These are phyloP conservation scores for Medicago ruthenica DNA, from an alignment of 306 rosid species.

Conservation along the genomic window DNA sequence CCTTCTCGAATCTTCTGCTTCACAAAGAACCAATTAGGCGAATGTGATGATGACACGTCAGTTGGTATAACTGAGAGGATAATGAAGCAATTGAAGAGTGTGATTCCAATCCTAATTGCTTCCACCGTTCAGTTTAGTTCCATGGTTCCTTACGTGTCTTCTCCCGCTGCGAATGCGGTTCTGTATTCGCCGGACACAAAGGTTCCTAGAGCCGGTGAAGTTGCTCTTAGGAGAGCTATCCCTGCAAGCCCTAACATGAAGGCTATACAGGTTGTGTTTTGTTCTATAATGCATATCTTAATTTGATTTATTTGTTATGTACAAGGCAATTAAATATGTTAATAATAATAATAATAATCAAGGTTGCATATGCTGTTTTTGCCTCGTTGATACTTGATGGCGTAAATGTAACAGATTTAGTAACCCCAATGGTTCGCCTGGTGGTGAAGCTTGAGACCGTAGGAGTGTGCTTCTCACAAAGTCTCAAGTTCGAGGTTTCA, in stretches of 20 bases:
- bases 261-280: slow-evolving; percentile 64
- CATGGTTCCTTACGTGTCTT: slow-evolving; percentile 47
- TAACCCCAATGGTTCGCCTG: background rate
- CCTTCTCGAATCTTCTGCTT: slow-evolving; percentile 48
- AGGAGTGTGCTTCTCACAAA: too few relatives aligned
- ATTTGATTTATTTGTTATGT: too few relatives aligned
- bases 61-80: slow-evolving; percentile 34
- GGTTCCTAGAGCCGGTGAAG: slow-evolving; percentile 89
- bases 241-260: slow-evolving; percentile 94
- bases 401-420: background rate
- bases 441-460: too few relatives aligned
- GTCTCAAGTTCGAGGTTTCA: background rate
- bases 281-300: too few relatives aligned
- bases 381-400: background rate
- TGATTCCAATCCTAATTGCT: slow-evolving; percentile 57
- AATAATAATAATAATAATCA: background rate
- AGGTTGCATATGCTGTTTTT: background rate
- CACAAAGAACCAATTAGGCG: slow-evolving; percentile 36
- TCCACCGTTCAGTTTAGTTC: slow-evolving; percentile 60
- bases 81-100: slow-evolving; percentile 58
- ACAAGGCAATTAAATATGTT: too few relatives aligned
- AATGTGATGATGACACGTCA: slow-evolving; percentile 42
- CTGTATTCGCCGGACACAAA: slow-evolving; percentile 91
- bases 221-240: slow-evolving; percentile 86
- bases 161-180: slow-evolving; percentile 67